Percentiles rank a stretch among this genome's conserved stretches.
Conservation (phyloP, 768 basidiomycete genomes). For the Guyanaporus albipodus region DNA sequence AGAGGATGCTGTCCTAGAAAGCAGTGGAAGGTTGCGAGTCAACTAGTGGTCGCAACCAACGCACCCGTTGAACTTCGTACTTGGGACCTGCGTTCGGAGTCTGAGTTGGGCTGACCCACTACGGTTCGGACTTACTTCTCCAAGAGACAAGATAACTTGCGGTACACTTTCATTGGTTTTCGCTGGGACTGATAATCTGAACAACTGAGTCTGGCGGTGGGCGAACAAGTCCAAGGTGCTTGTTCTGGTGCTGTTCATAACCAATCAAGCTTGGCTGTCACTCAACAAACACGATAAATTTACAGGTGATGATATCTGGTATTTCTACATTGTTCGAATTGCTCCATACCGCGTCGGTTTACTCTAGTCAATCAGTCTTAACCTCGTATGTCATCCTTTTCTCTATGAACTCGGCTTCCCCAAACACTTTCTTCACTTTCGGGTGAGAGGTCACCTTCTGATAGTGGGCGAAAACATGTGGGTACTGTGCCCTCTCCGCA, state of each 20-base stretch:
- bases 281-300: not conserved
- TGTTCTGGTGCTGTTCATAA: constrained; percentile 4
- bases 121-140: not conserved
- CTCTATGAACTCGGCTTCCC: constrained; percentile 17
- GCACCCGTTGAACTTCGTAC: not conserved
- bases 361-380: not conserved
- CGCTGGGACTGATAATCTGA: not conserved
- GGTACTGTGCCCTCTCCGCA: constrained; percentile 25
- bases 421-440: constrained; percentile 18
- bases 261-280: not conserved
- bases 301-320: no score
- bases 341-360: no score
- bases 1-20: not conserved
- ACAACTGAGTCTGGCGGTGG: not conserved
- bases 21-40: not conserved
- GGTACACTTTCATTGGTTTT: not conserved
- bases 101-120: not conserved
- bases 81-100: not conserved
- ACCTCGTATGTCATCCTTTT: constrained; percentile 10
- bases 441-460: constrained; percentile 18
- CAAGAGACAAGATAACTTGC: not conserved
- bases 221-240: not conserved
- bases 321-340: no score
- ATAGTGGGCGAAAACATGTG: constrained; percentile 25
- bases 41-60: not conserved